Base-by-base conservation (phyloP, 139 green algal species). In the Coccomyxa sp. region DNA sequence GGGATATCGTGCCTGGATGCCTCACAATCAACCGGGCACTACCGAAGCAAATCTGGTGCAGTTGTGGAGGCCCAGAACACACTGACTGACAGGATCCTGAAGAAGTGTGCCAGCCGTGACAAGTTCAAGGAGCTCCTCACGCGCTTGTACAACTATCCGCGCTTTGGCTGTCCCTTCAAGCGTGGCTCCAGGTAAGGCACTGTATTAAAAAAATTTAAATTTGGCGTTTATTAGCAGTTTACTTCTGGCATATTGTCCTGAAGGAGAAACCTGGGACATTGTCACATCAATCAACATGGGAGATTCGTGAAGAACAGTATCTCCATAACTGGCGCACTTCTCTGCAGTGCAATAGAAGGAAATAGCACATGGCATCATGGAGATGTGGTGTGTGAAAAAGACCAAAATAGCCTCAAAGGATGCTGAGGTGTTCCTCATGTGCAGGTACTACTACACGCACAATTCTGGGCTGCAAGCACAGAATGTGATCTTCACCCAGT, bases 391-490 rank as follows among this genome's bases (percentile, higher is more conserved):
- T 15, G 16, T 71, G 17, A 17, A 15, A 15, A 71, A 71, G 63
- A n/a, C n/a, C n/a, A n/a, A n/a, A n/a, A n/a, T n/a, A n/a, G n/a
- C n/a, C n/a, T n/a, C n/a, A n/a, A n/a, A n/a, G 38, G 38, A 51
- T 51, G 3, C 7, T 51, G 38, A 7, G 3, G 38, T 51, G 7
- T 51, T 51, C 38, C 38, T 51, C 38, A 51, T 58, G 30, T 81
- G 57, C 78, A 84, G 79, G 38, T 97, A 95, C 85, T 96, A 94
- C 82, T 98, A 94, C 88, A 93, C 88, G 84, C 86, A 95, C 88
- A 98, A 98, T 88, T 91, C 83, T 58, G 94, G 95, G 14, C 89
- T 98, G 80, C 95, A 98, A 87, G 86, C 91, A 63, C 95, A 98
- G 86, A 92, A 88, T 59, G 91, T 96, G 38, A 78, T 98, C 30